Percentiles rank a stretch among this genome's conserved stretches.
These are phyloP conservation scores for Sabuloglossum arenarium DNA, from an alignment of 495 filamentous ascomycete genomes.

Conservation along the genomic window DNA sequence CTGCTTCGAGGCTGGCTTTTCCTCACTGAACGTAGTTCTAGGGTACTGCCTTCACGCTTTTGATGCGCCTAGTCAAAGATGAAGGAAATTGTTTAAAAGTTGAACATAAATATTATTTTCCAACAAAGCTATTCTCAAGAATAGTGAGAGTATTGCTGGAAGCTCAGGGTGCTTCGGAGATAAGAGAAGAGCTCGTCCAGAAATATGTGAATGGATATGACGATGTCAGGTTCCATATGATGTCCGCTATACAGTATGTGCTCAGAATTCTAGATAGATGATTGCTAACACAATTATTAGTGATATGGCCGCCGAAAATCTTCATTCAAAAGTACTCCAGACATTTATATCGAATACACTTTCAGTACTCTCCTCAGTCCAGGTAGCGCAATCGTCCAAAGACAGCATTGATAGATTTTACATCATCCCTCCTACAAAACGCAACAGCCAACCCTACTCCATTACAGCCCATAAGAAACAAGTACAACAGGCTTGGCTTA, in stretches of 20 bases:
- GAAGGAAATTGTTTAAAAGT: conserved; percentile 40
- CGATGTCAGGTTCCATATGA: conserved; percentile 69
- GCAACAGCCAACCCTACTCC: conserved; percentile 29
- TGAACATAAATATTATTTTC: conserved; percentile 39
- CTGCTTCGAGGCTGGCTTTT: background rate
- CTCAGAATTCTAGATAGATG: background rate
- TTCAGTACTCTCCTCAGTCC: conserved; percentile 38
- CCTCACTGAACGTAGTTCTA: background rate
- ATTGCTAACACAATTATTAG: background rate
- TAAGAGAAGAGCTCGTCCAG: conserved; percentile 48
- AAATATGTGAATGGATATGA: conserved; percentile 63
- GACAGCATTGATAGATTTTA: conserved; percentile 44
- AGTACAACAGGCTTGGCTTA: conserved; percentile 70
- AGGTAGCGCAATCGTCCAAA: conserved; percentile 36
- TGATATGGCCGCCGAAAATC: background rate
- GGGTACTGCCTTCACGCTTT: conserved; percentile 39
- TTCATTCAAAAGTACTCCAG: background rate
- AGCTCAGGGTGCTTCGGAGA: conserved; percentile 27
- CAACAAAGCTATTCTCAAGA: conserved; percentile 34
- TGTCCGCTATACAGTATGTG: conserved; percentile 43
- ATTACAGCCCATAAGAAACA: conserved; percentile 37
- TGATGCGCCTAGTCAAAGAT: conserved; percentile 68
- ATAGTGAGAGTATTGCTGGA: conserved; percentile 43
- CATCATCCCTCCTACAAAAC: conserved; percentile 17
- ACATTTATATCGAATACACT: conserved; percentile 7